Percentiles rank a stretch among this genome's conserved stretches.
Conservation (phyloP, 345 rosid species). For the Syzygium jambos region DNA sequence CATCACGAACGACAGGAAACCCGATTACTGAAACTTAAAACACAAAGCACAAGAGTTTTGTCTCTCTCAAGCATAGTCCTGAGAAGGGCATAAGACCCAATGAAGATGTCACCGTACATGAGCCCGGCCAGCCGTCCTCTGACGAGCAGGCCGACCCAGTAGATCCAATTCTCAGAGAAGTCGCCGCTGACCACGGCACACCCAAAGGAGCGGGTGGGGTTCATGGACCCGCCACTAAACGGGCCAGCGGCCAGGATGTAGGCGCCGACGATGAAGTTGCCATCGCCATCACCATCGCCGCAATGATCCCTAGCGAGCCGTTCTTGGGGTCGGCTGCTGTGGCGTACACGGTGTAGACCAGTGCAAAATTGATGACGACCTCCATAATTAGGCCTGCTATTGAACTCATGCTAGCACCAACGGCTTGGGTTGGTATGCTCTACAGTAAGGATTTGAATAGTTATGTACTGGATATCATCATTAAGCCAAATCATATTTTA, state of each 20-base stretch:
- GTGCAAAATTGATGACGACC: constrained; percentile 60
- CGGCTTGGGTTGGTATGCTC: constrained; percentile 73
- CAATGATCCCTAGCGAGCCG: constrained; percentile 62
- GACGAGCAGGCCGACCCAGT: constrained; percentile 72
- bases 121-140: constrained; percentile 87
- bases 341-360: constrained; percentile 86
- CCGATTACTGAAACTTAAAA: not conserved
- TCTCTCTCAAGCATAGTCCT: constrained; percentile 17
- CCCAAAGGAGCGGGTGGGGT: constrained; percentile 83
- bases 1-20: not conserved
- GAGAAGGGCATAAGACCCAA: constrained; percentile 42
- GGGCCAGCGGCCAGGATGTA: constrained; percentile 92
- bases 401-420: constrained; percentile 55
- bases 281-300: constrained; percentile 79
- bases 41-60: not conserved
- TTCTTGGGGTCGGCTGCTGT: constrained; percentile 82
- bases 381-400: constrained; percentile 64
- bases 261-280: constrained; percentile 87
- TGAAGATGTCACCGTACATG: constrained; percentile 64
- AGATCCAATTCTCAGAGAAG: constrained; percentile 62
- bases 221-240: constrained; percentile 91
- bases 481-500: too few relatives aligned
- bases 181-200: constrained; percentile 78
- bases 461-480: too few relatives aligned
- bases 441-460: constrained; percentile 7